Conservation (phyloP, 2,329 filamentous ascomycete species). For the Alternaria novae-zelandiae region DNA sequence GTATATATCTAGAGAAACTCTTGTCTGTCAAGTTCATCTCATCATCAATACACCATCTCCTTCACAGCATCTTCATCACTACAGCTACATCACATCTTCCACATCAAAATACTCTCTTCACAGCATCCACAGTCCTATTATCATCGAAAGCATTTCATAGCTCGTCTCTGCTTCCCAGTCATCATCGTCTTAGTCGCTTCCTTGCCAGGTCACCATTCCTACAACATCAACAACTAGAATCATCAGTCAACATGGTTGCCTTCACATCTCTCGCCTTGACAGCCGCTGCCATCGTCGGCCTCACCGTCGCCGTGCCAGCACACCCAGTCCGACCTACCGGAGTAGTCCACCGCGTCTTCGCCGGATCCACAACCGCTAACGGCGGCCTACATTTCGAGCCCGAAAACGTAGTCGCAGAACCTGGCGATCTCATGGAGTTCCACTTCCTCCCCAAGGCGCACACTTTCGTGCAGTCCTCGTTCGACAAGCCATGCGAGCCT, state of each 20-base stretch:
- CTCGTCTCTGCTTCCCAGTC: not conserved
- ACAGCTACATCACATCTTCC: not conserved
- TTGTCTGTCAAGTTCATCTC: conserved; percentile 21
- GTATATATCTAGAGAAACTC: conserved; percentile 17
- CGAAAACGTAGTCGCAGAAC: conserved; percentile 38
- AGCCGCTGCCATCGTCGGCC: conserved; percentile 25
- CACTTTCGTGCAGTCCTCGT: conserved; percentile 77
- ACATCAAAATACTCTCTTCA: not conserved
- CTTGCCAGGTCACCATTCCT: not conserved
- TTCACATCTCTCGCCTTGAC: conserved; percentile 28
- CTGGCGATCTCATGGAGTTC: conserved; percentile 53
- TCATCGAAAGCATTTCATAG: not conserved
- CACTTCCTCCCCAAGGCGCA: conserved; percentile 67
- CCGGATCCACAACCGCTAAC: conserved; percentile 32
- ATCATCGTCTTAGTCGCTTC: not conserved
- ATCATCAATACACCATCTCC: not conserved
- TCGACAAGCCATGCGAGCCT: conserved; percentile 71
- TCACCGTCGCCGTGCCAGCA: conserved; percentile 18
- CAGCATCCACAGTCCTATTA: not conserved
- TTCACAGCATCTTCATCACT: not conserved
- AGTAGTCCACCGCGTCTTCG: conserved; percentile 37
- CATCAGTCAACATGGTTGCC: conserved; percentile 32
- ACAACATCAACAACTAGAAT: not conserved
- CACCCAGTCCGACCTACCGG: conserved; percentile 23
- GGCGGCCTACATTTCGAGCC: conserved; percentile 43